These are phyloP conservation scores for Fraxinus paxiana DNA, from an alignment of 305 asterid species.

Conservation along the genomic window DNA sequence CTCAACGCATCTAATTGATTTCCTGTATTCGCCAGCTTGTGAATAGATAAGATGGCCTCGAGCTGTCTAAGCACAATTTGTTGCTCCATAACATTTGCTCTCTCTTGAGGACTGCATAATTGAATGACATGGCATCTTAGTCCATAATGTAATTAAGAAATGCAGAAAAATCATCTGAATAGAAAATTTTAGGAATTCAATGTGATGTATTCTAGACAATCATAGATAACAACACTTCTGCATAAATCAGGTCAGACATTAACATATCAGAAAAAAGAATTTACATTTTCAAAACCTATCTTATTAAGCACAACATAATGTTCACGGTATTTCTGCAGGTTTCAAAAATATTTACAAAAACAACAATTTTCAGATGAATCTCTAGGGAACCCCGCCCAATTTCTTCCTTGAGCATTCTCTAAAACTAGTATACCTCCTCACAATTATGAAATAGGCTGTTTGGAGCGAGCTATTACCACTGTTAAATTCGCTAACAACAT, in stretches of 20 bases:
- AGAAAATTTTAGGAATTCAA: not conserved
- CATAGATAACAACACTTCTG: not conserved
- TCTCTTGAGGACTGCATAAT: constrained; percentile 74
- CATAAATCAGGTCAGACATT: not conserved
- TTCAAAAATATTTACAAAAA: not conserved
- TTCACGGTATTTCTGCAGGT: not conserved
- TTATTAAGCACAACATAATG: not conserved
- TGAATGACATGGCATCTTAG: constrained; percentile 5
- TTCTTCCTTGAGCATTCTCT: not conserved
- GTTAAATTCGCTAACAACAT: not conserved
- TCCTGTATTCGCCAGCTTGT: constrained; percentile 66
- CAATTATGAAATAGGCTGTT: not conserved
- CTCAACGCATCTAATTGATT: constrained; percentile 71
- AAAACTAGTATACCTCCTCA: not conserved
- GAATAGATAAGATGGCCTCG: constrained; percentile 72
- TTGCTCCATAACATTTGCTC: constrained; percentile 72
- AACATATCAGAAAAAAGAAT: not conserved
- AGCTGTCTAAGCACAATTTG: constrained; percentile 86
- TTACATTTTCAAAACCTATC: not conserved
- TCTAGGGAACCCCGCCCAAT: not conserved
- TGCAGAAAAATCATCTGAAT: not conserved
- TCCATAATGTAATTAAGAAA: not conserved
- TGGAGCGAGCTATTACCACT: not conserved
- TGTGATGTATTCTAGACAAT: not conserved
- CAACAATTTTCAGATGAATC: not conserved